Conservation (phyloP, 345 rosid genomes). For the Eucalyptus shirleyi region DNA sequence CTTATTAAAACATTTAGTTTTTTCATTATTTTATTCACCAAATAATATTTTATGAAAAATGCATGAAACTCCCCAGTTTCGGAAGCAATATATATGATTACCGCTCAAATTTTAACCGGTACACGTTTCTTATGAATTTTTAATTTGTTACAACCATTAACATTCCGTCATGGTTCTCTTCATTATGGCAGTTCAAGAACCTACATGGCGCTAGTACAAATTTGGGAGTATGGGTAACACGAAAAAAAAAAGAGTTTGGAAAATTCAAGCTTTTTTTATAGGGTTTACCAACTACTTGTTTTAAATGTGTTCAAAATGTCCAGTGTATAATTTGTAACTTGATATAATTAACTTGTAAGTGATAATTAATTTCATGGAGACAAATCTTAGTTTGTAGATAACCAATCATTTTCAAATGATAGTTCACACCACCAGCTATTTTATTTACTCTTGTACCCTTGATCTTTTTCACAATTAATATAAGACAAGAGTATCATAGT, state of each 20-base stretch:
- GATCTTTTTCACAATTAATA: too few species aligned
- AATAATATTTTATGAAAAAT: neutral
- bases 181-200: neutral
- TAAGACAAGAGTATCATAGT: fast-evolving
- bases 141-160: neutral
- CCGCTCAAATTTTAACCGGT: neutral
- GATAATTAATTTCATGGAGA: neutral
- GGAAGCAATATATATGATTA: neutral
- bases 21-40: neutral
- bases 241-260: neutral
- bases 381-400: neutral
- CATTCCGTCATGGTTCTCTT: neutral
- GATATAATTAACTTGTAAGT: neutral
- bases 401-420: fast-evolving
- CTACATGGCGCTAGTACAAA: neutral
- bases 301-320: neutral
- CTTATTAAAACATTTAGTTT: neutral
- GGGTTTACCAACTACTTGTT: neutral
- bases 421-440: too few species aligned
- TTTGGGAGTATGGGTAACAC: neutral
- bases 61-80: neutral
- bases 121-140: neutral
- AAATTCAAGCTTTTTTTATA: neutral
- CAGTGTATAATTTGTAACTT: neutral
- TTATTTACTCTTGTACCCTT: too few species aligned